Evolutionary conservation across 495 filamentous ascomycete genomes (phyloP).

Genomic region (Penicillium manginii): DNA sequence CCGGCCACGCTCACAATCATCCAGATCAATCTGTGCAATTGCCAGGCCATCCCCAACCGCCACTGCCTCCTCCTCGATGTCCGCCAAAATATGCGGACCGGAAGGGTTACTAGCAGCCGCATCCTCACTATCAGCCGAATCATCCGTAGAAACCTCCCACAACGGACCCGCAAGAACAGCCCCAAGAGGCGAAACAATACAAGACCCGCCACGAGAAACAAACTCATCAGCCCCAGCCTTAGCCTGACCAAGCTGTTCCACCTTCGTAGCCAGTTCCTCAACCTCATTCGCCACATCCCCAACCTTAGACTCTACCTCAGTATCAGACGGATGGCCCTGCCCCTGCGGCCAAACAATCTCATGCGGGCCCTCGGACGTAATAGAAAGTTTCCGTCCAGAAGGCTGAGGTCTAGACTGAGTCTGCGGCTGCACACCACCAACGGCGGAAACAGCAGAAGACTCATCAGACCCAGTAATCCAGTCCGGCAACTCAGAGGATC

Average conservation of each 20-base stretch:
- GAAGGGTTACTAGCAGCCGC: slow-evolving; percentile 1
- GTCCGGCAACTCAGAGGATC: slow-evolving; percentile 54
- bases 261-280: not conserved
- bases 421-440: slow-evolving; percentile 5
- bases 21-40: slow-evolving; percentile 58
- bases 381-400: not conserved
- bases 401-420: not conserved
- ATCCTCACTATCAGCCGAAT: slow-evolving; percentile 31
- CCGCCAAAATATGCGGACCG: not conserved
- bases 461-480: slow-evolving; percentile 49
- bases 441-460: slow-evolving; percentile 14
- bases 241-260: not conserved
- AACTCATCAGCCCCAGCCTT: slow-evolving; percentile 6
- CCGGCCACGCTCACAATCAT: slow-evolving; percentile 64
- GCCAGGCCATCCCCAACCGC: slow-evolving; percentile 40
- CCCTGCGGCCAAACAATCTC: slow-evolving; percentile 55
- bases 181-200: slow-evolving; percentile 79
- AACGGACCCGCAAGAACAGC: slow-evolving; percentile 78
- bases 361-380: slow-evolving; percentile 54
- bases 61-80: not conserved
- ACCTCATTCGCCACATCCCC: slow-evolving; percentile 8
- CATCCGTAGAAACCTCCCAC: slow-evolving; percentile 72
- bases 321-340: slow-evolving; percentile 1
- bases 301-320: not conserved
- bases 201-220: slow-evolving; percentile 69